These are phyloP conservation scores for Suillus paluster DNA, from an alignment of 768 basidiomycete genomes.

Conservation along the genomic window DNA sequence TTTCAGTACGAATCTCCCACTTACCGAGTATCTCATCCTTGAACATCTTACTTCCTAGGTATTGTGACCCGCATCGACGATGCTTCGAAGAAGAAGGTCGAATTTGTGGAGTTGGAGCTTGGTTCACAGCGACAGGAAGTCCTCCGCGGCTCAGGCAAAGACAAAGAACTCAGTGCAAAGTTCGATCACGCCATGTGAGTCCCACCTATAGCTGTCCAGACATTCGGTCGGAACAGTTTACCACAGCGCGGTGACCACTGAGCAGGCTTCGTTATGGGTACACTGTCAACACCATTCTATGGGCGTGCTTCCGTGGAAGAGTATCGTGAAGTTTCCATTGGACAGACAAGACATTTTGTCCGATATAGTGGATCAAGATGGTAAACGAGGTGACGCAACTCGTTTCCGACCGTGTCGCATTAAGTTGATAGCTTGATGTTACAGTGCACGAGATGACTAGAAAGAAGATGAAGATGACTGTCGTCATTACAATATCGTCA, in stretches of 20 bases:
- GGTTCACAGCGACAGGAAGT: background rate
- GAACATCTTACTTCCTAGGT: background rate
- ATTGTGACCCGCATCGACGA: slow-evolving; percentile 1
- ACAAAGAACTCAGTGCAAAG: slow-evolving; percentile 1
- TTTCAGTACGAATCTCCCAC: background rate
- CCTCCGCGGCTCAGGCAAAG: slow-evolving; percentile 1
- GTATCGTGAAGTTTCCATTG: slow-evolving; percentile 8
- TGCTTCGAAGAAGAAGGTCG: slow-evolving; percentile 4
- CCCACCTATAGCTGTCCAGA: too few species aligned
- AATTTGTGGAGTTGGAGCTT: slow-evolving; percentile 4
- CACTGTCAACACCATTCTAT: slow-evolving; percentile 8
- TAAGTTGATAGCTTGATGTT: background rate
- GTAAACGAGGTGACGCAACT: slow-evolving; percentile 2
- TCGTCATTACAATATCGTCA: background rate
- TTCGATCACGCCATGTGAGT: slow-evolving; percentile 7
- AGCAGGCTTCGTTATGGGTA: background rate
- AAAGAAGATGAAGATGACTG: slow-evolving; percentile 6
- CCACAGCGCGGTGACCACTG: slow-evolving; percentile 1
- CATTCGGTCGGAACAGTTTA: background rate
- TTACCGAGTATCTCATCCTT: background rate
- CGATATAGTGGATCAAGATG: background rate
- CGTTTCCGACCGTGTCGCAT: background rate
- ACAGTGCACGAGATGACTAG: background rate
- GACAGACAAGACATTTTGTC: background rate
- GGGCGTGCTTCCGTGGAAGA: slow-evolving; percentile 1